Conservation (phyloP, 2,329 filamentous ascomycete genomes). For the Chaetomium globosum region DNA sequence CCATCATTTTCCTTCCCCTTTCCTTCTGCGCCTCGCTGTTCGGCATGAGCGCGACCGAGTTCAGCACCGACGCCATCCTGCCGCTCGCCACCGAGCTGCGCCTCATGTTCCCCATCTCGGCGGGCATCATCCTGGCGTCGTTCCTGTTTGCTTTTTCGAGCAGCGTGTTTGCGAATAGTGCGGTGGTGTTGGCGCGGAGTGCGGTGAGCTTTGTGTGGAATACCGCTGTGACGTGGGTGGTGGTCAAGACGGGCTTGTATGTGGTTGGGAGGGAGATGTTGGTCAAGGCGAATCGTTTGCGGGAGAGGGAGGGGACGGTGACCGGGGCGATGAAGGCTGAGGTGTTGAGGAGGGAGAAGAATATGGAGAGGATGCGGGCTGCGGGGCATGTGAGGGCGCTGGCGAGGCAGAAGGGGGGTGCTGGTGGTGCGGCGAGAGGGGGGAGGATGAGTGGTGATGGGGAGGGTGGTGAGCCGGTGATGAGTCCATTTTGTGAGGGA, state of each 20-base stretch:
- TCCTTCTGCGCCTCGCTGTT: conserved; percentile 36
- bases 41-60: conserved; percentile 35
- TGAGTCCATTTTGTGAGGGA: conserved; percentile 12
- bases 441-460: background rate
- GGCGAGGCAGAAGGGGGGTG: conserved; percentile 10
- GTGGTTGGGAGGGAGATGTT: conserved; percentile 28
- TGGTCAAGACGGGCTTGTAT: conserved; percentile 32
- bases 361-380: conserved; percentile 30
- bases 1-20: conserved; percentile 47
- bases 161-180: conserved; percentile 26
- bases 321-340: conserved; percentile 35
- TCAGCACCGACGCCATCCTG: conserved; percentile 31
- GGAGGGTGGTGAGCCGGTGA: conserved; percentile 3
- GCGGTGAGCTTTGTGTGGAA: conserved; percentile 30
- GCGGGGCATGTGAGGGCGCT: conserved; percentile 27
- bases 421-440: background rate
- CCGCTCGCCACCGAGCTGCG: conserved; percentile 27
- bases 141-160: conserved; percentile 37
- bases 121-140: conserved; percentile 36
- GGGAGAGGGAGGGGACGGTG: conserved; percentile 30
- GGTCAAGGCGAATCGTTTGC: conserved; percentile 25
- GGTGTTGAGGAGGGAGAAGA: conserved; percentile 33
- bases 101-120: conserved; percentile 37
- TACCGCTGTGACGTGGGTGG: conserved; percentile 31
- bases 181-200: conserved; percentile 24